A percentile compares a stretch with the other conserved stretches of the same genome.
Conservation (phyloP, 768 basidiomycete species). For the Russula sp. region DNA sequence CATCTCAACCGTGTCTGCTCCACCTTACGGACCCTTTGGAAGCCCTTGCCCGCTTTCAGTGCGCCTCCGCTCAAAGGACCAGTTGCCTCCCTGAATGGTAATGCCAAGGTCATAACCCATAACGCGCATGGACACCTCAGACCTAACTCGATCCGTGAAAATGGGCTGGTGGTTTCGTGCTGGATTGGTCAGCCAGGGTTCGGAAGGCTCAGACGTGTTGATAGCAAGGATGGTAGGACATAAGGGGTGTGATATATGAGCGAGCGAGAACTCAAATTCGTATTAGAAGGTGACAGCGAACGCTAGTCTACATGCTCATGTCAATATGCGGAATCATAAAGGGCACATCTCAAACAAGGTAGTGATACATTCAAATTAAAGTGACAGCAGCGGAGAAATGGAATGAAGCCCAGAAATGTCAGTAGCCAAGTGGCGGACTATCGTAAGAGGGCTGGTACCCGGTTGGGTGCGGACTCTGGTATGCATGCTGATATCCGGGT, state of each 20-base stretch:
- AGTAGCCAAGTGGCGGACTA: slow-evolving; percentile 7
- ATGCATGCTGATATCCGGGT: slow-evolving; percentile 30
- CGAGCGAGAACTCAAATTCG: not conserved
- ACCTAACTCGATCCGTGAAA: too few species aligned
- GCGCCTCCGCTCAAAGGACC: slow-evolving; percentile 38
- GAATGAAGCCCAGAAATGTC: not conserved
- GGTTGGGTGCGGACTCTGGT: slow-evolving; percentile 35
- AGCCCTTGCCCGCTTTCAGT: slow-evolving; percentile 35
- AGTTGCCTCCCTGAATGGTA: slow-evolving; percentile 21
- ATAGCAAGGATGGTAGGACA: not conserved
- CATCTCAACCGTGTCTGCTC: slow-evolving; percentile 37
- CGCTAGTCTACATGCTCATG: not conserved
- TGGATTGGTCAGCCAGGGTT: not conserved
- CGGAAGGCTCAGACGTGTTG: not conserved
- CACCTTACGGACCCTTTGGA: slow-evolving; percentile 35
- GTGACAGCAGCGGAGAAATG: not conserved
- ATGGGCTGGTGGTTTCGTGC: not conserved
- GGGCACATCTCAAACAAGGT: not conserved
- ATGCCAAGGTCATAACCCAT: slow-evolving; percentile 1
- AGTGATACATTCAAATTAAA: not conserved
- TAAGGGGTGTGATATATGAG: not conserved
- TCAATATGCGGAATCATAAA: not conserved
- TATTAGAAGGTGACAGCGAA: not conserved
- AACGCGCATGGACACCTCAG: too few species aligned
- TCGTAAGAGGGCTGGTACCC: slow-evolving; percentile 19